Percentiles rank a stretch among this genome's conserved stretches.
Evolutionary conservation across 805 yeast species (phyloP).

Genomic region (Tetrapisispora pingtungensis): DNA sequence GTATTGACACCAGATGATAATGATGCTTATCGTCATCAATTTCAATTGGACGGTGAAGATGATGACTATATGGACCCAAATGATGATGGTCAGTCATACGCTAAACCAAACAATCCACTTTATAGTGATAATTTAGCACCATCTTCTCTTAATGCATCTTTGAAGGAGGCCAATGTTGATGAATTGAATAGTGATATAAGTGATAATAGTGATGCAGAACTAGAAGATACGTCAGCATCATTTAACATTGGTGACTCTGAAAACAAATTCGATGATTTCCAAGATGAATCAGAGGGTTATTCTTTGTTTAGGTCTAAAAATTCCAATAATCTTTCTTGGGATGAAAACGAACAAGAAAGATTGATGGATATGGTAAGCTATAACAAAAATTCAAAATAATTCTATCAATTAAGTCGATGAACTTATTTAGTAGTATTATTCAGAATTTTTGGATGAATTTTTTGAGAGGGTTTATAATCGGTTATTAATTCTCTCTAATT

Average conservation of each 20-base stretch:
- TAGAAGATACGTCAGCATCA: slow-evolving; percentile 8
- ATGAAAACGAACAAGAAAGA: slow-evolving; percentile 20
- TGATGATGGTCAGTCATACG: slow-evolving; percentile 70
- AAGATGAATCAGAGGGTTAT: slow-evolving; percentile 27
- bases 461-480: too few species aligned
- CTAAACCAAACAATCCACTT: slow-evolving; percentile 49
- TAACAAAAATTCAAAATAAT: slow-evolving; percentile 9
- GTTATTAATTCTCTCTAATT: background rate
- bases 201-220: slow-evolving; percentile 10
- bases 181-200: slow-evolving; percentile 9
- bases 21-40: slow-evolving; percentile 34
- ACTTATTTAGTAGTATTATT: too few species aligned
- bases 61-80: slow-evolving; percentile 73
- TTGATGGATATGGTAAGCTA: slow-evolving; percentile 20
- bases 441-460: too few species aligned
- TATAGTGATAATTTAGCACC: slow-evolving; percentile 31
- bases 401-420: too few species aligned
- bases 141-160: slow-evolving; percentile 7
- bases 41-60: slow-evolving; percentile 34
- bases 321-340: slow-evolving; percentile 26
- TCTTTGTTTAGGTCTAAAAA: slow-evolving; percentile 26
- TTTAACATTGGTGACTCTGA: slow-evolving; percentile 13
- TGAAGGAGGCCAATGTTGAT: slow-evolving; percentile 9
- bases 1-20: slow-evolving; percentile 11
- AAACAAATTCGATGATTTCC: slow-evolving; percentile 14